Evolutionary conservation across 1,139 yeast genomes (phyloP).

Genomic region (Scheffersomyces stambukii): DNA sequence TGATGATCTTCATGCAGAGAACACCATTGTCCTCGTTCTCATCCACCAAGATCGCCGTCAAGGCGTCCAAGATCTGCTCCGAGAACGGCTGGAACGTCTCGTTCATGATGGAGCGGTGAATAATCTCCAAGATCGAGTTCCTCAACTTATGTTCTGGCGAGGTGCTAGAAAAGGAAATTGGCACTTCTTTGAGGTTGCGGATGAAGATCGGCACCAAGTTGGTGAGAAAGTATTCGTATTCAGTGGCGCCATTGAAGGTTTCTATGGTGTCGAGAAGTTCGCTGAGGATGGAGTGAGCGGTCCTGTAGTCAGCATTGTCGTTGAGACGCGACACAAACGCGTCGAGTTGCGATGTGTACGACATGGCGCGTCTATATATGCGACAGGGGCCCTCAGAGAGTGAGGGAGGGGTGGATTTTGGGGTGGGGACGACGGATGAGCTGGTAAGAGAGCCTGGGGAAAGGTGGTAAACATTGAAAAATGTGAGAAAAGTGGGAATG

Average conservation of each 20-base stretch:
- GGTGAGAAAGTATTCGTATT: constrained; percentile 66
- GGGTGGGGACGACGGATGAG: too few relatives aligned
- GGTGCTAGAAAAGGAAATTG: constrained; percentile 61
- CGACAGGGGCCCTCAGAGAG: too few relatives aligned
- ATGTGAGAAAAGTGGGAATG: constrained; percentile 9
- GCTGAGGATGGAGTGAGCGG: constrained; percentile 63
- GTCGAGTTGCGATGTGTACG: constrained; percentile 50
- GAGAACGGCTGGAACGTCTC: constrained; percentile 78
- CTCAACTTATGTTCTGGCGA: constrained; percentile 74
- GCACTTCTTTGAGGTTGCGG: constrained; percentile 58
- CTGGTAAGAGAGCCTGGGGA: too few relatives aligned
- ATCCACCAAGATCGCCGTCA: constrained; percentile 55
- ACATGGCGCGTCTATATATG: too few relatives aligned
- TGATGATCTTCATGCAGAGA: constrained; percentile 81
- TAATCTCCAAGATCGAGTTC: constrained; percentile 69
- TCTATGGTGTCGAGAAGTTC: constrained; percentile 87
- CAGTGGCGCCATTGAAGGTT: constrained; percentile 72
- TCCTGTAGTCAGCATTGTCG: constrained; percentile 52
- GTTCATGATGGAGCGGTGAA: constrained; percentile 79
- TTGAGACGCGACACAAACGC: constrained; percentile 57
- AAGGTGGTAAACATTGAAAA: constrained; percentile 1
- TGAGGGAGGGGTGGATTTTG: too few relatives aligned
- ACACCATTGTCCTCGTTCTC: constrained; percentile 98
- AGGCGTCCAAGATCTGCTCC: constrained; percentile 52
- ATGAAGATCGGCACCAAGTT: constrained; percentile 61